These are phyloP conservation scores for Mucor lusitanicus DNA, from an alignment of 371 early-diverging fungal genomes.

Conservation along the genomic window DNA sequence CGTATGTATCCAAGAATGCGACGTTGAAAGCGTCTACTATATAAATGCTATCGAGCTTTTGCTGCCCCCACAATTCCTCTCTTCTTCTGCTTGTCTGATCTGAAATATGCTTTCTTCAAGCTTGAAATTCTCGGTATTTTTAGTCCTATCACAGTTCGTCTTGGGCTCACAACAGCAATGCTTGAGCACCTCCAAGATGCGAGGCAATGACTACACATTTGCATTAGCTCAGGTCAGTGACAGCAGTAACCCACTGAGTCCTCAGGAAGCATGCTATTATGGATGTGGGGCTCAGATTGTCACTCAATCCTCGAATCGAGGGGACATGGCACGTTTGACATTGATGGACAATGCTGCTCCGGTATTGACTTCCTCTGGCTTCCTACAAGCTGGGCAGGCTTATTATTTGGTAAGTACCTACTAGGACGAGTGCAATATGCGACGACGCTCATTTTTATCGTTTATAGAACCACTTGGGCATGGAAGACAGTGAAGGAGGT, in stretches of 20 bases:
- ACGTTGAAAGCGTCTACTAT: neutral
- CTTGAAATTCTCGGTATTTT: neutral
- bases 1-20: neutral
- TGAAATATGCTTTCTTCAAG: neutral
- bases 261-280: constrained; percentile 25
- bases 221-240: constrained; percentile 18
- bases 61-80: too few relatives aligned
- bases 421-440: too few relatives aligned
- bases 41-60: neutral
- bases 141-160: constrained; percentile 6
- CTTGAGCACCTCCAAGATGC: constrained; percentile 5
- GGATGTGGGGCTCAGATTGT: constrained; percentile 24
- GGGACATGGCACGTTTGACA: constrained; percentile 17
- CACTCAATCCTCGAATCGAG: constrained; percentile 16
- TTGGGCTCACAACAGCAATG: constrained; percentile 11
- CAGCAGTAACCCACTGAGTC: neutral
- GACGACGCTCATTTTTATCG: neutral
- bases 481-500: constrained; percentile 18
- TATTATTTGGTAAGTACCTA: constrained; percentile 18
- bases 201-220: constrained; percentile 18
- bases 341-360: constrained; percentile 15
- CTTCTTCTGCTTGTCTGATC: too few relatives aligned
- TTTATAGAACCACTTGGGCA: constrained; percentile 25
- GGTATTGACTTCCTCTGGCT: constrained; percentile 3
- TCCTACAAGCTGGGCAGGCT: constrained; percentile 10